phyloP scores from a whole-genome alignment of 1,284 basidiomycete species.

The Pulveroboletus ridleyi region DNA sequence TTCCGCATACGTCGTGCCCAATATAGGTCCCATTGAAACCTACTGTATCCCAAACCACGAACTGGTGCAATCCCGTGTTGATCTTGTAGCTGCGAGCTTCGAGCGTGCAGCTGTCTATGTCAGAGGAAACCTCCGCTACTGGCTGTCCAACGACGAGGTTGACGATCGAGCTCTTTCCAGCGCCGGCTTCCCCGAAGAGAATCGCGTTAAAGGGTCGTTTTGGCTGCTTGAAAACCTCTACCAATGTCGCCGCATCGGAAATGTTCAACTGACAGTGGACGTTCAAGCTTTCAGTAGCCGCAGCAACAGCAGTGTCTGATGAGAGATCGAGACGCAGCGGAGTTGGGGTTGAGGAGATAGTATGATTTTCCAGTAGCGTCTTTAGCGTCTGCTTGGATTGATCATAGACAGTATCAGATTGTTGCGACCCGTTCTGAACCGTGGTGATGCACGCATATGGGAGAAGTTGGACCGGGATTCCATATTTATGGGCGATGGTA shows the following conservation, averaged over 20 bases:
- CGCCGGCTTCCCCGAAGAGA: conserved; percentile 38
- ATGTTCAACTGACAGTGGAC: conserved; percentile 22
- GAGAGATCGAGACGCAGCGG: conserved; percentile 26
- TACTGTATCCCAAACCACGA: conserved; percentile 45
- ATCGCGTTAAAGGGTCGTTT: conserved; percentile 26
- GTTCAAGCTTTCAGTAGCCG: conserved; percentile 17
- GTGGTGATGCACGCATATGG: conserved; percentile 37
- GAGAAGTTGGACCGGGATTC: conserved; percentile 25
- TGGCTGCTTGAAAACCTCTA: conserved; percentile 25
- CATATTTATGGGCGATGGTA: conserved; percentile 26
- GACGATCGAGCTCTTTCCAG: conserved; percentile 38
- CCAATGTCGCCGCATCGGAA: conserved; percentile 19
- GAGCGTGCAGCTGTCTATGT: conserved; percentile 31
- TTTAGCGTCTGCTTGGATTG: conserved; percentile 29
- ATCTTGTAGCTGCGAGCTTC: conserved; percentile 26
- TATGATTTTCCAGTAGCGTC: conserved; percentile 21
- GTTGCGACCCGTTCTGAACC: conserved; percentile 9
- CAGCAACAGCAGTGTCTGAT: conserved; percentile 2
- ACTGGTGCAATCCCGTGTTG: conserved; percentile 26
- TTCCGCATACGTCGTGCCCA: conserved; percentile 20
- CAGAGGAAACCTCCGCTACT: conserved; percentile 25
- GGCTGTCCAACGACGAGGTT: conserved; percentile 31
- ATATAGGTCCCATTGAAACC: conserved; percentile 29
- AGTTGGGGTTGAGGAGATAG: conserved; percentile 13
- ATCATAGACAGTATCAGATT: conserved; percentile 8